These are phyloP conservation scores for Monosporozyma servazzii DNA, from an alignment of 805 yeast genomes.

Conservation along the genomic window DNA sequence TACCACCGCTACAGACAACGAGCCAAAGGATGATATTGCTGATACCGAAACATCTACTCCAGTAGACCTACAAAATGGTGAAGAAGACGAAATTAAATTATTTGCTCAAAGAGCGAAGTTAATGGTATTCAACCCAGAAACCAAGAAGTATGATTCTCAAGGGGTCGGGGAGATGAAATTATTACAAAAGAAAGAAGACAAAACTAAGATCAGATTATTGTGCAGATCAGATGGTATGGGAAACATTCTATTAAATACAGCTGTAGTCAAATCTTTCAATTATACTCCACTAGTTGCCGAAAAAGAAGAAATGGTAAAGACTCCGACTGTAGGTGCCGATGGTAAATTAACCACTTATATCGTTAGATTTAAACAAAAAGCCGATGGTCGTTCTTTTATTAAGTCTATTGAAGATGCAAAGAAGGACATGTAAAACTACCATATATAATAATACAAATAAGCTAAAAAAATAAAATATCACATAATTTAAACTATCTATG, in stretches of 20 bases:
- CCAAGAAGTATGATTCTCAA: conserved; percentile 45
- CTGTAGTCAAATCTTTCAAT: conserved; percentile 46
- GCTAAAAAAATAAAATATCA: neutral
- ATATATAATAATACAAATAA: neutral
- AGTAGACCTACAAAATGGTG: conserved; percentile 54
- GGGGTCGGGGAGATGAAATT: conserved; percentile 83
- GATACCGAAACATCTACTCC: conserved; percentile 40
- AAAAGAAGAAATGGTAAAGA: conserved; percentile 54
- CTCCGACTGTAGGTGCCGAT: conserved; percentile 51
- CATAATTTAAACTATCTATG: neutral
- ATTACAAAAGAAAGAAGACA: conserved; percentile 48
- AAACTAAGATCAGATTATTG: conserved; percentile 54
- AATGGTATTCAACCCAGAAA: conserved; percentile 46
- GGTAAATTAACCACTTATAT: conserved; percentile 60
- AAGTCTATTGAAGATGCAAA: conserved; percentile 27
- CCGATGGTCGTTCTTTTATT: conserved; percentile 29
- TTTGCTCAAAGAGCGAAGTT: conserved; percentile 66
- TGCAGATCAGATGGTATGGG: conserved; percentile 86
- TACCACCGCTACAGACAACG: conserved; percentile 31
- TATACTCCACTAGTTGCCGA: conserved; percentile 49
- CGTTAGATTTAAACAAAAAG: conserved; percentile 53
- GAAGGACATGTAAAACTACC: conserved; percentile 20
- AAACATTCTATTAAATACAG: conserved; percentile 62
- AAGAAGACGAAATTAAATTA: conserved; percentile 63
- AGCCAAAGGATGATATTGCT: conserved; percentile 23